Evolutionary conservation across 345 rosid species (phyloP), one percentile per base, ranked within the genome.

Genomic region (Eutrema japonicum): DNA sequence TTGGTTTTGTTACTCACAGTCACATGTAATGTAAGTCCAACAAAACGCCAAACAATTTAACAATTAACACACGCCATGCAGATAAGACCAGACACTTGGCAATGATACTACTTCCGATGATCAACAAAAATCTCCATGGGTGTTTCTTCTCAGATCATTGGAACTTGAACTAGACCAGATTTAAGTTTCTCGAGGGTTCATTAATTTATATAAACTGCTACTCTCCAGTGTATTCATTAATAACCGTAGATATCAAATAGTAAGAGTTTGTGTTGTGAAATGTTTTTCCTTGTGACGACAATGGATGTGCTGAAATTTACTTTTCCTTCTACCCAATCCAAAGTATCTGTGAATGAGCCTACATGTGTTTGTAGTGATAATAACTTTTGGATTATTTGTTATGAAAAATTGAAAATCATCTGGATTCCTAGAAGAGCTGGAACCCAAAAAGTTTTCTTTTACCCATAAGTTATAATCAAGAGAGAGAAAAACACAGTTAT

Each of bases 161-260:
- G 87, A 85, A 84, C 86, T 86, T 83, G 89, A 81, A 64, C 64
- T 66, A 53, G 41, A 41, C 70, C 64, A 82, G 75, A 74, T 47
- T 33, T 46, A 40, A 48, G 70, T n/a, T 33, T 55, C 14, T 26
- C 64, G 9, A 32, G 54, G 32, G 51, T 62, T 61, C 3, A 41
- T 41, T 60, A n/a, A 6, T 16, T 4, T 46, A 18, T 18, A 18
- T 41, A 26, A 42, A 42, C 18, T 27, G 8, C 22, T 18, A 0
- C 22, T 18, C 26, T 41, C 27, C 40, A 43, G 4, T 29, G 29
- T 63, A 63, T 45, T n/a, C 53, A 63, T 42, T 13, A 18, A 22
- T 22, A 22, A 22, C 2, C 26, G 26, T 22, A 1, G 26, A 22
- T 22, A 22, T 22, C 2, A 22, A 60, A 8, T 40, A 41, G 29